Percentiles rank a stretch among this genome's conserved stretches.
phyloP scores from a whole-genome alignment of 2,329 filamentous ascomycete species.

The Aspergillus sojae region DNA sequence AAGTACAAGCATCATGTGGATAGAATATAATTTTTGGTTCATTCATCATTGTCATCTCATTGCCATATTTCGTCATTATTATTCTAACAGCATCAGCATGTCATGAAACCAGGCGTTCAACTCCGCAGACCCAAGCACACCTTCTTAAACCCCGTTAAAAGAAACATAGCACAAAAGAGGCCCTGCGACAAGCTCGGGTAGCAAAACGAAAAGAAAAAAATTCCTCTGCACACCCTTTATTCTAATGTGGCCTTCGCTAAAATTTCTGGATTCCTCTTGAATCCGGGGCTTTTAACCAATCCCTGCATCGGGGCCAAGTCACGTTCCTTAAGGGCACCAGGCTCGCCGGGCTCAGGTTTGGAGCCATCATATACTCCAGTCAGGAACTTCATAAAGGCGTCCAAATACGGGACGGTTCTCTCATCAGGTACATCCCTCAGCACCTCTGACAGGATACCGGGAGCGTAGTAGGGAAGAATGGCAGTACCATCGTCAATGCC shows the following conservation, averaged over 20 bases:
- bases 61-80: not conserved
- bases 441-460: slow-evolving; percentile 37
- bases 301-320: slow-evolving; percentile 17
- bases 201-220: not conserved
- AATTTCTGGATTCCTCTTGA: slow-evolving; percentile 11
- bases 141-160: not conserved
- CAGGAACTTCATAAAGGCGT: slow-evolving; percentile 19
- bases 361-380: slow-evolving; percentile 15
- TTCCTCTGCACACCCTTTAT: not conserved
- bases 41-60: not conserved
- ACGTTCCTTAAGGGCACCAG: slow-evolving; percentile 12
- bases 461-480: slow-evolving; percentile 43
- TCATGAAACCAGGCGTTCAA: not conserved
- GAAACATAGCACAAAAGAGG: not conserved
- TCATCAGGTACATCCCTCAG: slow-evolving; percentile 25
- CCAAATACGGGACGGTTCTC: slow-evolving; percentile 8
- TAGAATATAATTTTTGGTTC: not conserved
- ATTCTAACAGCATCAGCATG: not conserved
- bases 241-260: not conserved
- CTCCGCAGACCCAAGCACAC: not conserved
- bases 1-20: not conserved
- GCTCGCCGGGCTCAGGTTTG: not conserved
- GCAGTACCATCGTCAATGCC: slow-evolving; percentile 37
- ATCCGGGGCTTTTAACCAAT: slow-evolving; percentile 11
- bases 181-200: not conserved